These are phyloP conservation scores for Ophiorrhiza pumila DNA, from an alignment of 257 asterid genomes.

Conservation along the genomic window DNA sequence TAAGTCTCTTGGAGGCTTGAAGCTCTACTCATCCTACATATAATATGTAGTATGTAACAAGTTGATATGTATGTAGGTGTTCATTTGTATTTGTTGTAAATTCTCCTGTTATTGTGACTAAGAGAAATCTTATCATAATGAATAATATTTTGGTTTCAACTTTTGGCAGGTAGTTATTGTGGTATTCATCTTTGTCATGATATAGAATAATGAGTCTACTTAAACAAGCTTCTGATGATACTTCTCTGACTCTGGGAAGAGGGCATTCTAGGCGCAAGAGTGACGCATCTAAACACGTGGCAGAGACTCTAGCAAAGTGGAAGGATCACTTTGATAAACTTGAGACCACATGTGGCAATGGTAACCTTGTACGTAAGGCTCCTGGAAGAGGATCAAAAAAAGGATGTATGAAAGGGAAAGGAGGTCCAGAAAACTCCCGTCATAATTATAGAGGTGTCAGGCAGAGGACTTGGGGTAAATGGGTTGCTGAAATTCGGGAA, in stretches of 20 bases:
- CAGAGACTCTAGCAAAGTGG: conserved; percentile 12
- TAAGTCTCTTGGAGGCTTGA: too few species aligned
- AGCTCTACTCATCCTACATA: not conserved
- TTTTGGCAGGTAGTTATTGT: not conserved
- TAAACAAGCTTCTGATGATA: conserved; percentile 14
- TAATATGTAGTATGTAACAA: not conserved
- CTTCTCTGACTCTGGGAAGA: conserved; percentile 12
- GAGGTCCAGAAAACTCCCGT: conserved; percentile 18
- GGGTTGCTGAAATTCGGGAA: conserved; percentile 19
- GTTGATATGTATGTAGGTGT: too few species aligned
- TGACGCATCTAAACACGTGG: conserved; percentile 11
- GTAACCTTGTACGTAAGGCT: conserved; percentile 9
- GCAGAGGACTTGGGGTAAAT: conserved; percentile 21
- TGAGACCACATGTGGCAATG: conserved; percentile 4
- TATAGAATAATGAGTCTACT: conserved; percentile 6
- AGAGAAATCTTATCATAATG: not conserved
- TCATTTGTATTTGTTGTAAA: not conserved
- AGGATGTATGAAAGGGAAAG: conserved; percentile 18
- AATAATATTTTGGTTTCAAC: not conserved
- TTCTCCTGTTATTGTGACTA: not conserved
- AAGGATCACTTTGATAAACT: conserved; percentile 6
- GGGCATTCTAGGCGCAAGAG: conserved; percentile 2
- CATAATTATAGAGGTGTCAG: conserved; percentile 18
- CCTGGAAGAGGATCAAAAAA: conserved; percentile 16
- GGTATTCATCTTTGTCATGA: not conserved